These are phyloP conservation scores for Aureobasidium sp. DNA, from an alignment of 2,329 filamentous ascomycete genomes.

Conservation along the genomic window DNA sequence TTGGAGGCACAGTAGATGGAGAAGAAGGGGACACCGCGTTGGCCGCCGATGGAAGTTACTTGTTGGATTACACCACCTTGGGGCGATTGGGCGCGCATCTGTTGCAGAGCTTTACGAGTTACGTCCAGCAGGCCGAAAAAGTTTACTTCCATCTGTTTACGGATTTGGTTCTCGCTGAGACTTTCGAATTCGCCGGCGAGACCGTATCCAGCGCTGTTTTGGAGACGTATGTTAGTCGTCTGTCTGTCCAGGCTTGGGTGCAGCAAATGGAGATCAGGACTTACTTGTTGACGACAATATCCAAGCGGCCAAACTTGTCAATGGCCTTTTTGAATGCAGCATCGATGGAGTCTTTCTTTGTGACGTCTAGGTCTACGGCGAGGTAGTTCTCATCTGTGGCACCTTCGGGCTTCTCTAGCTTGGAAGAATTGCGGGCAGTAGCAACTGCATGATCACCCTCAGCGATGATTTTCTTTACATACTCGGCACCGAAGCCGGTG, in stretches of 20 bases:
- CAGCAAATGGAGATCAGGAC: background rate
- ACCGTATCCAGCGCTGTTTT: conserved; percentile 64
- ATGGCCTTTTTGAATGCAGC: conserved; percentile 50
- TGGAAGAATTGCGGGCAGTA: conserved; percentile 51
- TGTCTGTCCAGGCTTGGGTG: no score
- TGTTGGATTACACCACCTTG: conserved; percentile 61
- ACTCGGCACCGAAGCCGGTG: conserved; percentile 52
- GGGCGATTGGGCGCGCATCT: conserved; percentile 52
- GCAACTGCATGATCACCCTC: conserved; percentile 51
- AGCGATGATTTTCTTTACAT: conserved; percentile 46
- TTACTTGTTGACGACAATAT: conserved; percentile 66
- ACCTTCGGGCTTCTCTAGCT: conserved; percentile 40
- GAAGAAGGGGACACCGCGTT: conserved; percentile 46
- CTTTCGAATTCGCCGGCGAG: conserved; percentile 60
- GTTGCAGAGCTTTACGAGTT: conserved; percentile 50
- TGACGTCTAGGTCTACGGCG: conserved; percentile 60
- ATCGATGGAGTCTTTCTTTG: conserved; percentile 46
- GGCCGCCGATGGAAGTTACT: conserved; percentile 59
- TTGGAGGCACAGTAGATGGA: conserved; percentile 48
- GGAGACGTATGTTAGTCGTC: no score
- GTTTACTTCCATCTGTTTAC: conserved; percentile 63
- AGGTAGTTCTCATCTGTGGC: conserved; percentile 55
- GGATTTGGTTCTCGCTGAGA: conserved; percentile 52
- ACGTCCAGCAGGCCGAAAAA: conserved; percentile 65
- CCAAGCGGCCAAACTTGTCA: conserved; percentile 60